A percentile compares a stretch with the other conserved stretches of the same genome.
Evolutionary conservation across 805 yeast genomes (phyloP).

Genomic region (Tetrapisispora taiwanensis): DNA sequence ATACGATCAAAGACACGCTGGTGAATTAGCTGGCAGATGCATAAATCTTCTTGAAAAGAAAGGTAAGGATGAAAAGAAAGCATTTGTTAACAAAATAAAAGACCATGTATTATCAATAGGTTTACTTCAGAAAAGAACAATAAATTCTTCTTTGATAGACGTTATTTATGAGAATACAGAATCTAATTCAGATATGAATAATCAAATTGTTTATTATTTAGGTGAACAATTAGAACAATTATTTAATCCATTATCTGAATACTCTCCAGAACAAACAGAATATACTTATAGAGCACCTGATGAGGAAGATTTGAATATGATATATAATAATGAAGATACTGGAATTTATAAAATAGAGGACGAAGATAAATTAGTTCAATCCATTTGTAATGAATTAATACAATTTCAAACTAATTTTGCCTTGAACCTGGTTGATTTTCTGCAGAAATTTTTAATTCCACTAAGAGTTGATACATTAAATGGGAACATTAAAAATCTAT

Average conservation of each 20-base stretch:
- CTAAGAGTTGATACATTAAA: conserved; percentile 59
- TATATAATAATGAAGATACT: conserved; percentile 19
- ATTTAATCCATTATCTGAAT: conserved; percentile 83
- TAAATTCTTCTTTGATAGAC: conserved; percentile 55
- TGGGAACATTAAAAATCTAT: conserved; percentile 40
- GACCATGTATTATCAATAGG: conserved; percentile 53
- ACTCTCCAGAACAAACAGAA: conserved; percentile 83
- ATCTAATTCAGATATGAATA: conserved; percentile 51
- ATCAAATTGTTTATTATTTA: conserved; percentile 59
- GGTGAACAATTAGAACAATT: conserved; percentile 84
- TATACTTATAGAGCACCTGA: conserved; percentile 56
- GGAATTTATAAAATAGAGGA: conserved; percentile 6
- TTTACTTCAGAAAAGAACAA: conserved; percentile 37
- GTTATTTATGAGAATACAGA: conserved; percentile 56
- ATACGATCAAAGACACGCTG: conserved; percentile 82
- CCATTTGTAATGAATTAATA: conserved; percentile 54
- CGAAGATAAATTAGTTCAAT: neutral
- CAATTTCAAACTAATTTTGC: conserved; percentile 68
- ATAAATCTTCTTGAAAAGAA: neutral
- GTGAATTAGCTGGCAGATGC: conserved; percentile 64
- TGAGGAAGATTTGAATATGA: neutral
- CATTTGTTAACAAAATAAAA: conserved; percentile 19
- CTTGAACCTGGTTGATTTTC: conserved; percentile 55
- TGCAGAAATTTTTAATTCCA: conserved; percentile 73
- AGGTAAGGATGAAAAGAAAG: conserved; percentile 41